Conservation (phyloP, 345 rosid genomes). For the Noccaea bulbosa region DNA sequence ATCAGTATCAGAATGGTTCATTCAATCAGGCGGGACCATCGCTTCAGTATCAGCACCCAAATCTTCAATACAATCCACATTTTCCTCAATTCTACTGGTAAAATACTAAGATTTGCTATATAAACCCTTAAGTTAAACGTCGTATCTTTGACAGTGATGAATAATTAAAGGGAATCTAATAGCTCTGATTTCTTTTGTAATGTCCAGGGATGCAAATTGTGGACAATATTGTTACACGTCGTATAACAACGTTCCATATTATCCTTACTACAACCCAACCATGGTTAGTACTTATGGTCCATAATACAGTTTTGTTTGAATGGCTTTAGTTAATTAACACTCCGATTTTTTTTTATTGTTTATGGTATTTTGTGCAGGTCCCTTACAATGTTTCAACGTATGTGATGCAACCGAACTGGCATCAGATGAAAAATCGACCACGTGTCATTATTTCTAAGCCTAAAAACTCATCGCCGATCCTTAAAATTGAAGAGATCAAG, state of each 20-base stretch:
- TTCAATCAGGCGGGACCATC: not conserved
- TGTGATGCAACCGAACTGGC: not conserved
- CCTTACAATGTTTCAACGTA: too few relatives aligned
- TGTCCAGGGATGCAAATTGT: not conserved
- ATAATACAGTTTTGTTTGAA: not conserved
- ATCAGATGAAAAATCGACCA: not conserved
- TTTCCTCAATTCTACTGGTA: conserved; percentile 3
- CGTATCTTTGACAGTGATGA: not conserved
- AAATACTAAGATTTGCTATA: not conserved
- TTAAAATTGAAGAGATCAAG: not conserved
- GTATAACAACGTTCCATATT: not conserved
- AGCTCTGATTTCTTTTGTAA: not conserved
- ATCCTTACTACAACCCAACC: not conserved
- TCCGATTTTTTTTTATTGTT: not conserved
- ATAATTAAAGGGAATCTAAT: not conserved
- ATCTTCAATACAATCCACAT: not conserved
- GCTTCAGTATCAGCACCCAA: not conserved
- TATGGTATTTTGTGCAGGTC: not conserved
- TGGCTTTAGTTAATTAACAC: not conserved
- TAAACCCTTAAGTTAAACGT: not conserved
- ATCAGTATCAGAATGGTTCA: not conserved
- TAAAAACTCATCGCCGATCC: too few relatives aligned
- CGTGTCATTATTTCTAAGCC: not conserved
- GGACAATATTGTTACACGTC: not conserved
- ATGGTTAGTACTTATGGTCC: conserved; percentile 20